These are phyloP conservation scores for Podila minutissima DNA, from an alignment of 192 early-diverging fungal genomes.

Conservation along the genomic window DNA sequence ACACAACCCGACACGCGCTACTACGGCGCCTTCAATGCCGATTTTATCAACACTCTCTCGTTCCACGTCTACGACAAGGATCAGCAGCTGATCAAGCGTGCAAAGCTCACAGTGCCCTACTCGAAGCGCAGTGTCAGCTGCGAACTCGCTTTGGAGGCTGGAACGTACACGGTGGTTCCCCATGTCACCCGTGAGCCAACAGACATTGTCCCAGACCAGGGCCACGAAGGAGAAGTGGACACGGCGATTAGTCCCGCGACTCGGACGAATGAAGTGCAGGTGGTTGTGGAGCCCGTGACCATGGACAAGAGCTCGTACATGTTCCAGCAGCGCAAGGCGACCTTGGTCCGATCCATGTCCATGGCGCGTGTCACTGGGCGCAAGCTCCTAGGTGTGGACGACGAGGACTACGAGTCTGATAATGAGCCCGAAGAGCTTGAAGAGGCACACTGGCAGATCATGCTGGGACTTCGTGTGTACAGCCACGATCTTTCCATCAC, in stretches of 20 bases:
- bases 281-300: constrained; percentile 37
- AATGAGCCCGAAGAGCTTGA: constrained; percentile 5
- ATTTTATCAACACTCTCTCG: constrained; percentile 35
- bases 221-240: not conserved
- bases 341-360: constrained; percentile 30
- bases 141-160: constrained; percentile 37
- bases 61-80: constrained; percentile 36
- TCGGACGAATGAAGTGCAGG: constrained; percentile 24
- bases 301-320: constrained; percentile 50
- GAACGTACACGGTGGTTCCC: constrained; percentile 45
- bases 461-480: constrained; percentile 50
- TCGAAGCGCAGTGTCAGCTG: constrained; percentile 44
- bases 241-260: constrained; percentile 31
- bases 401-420: constrained; percentile 43
- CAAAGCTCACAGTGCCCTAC: constrained; percentile 36
- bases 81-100: constrained; percentile 32
- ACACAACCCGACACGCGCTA: constrained; percentile 49
- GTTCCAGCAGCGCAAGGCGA: constrained; percentile 44
- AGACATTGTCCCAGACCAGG: constrained; percentile 8
- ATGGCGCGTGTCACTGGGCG: constrained; percentile 34
- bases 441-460: constrained; percentile 42
- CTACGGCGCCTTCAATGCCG: constrained; percentile 37
- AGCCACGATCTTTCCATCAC: constrained; percentile 25
- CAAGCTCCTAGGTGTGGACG: constrained; percentile 40
- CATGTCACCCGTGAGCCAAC: constrained; percentile 38